phyloP scores from a whole-genome alignment of 1,284 basidiomycete species.

The Phellopilus nigrolimitatus region DNA sequence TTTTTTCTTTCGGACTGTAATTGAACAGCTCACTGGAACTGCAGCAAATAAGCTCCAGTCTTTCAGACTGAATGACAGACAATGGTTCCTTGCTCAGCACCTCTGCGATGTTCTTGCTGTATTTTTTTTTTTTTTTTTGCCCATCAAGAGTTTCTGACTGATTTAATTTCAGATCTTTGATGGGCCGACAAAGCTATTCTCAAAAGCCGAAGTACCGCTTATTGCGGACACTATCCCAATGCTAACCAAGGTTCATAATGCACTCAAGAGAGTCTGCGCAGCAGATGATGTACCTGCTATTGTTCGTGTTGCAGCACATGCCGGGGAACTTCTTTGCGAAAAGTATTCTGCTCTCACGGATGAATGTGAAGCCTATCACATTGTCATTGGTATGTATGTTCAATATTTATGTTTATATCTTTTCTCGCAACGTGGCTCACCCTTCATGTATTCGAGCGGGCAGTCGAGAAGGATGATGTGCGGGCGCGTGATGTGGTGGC shows the following conservation, averaged over 20 bases:
- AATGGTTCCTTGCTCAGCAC: too few relatives aligned
- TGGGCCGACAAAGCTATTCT: slow-evolving; percentile 23
- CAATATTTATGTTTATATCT: not conserved
- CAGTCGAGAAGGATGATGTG: slow-evolving; percentile 91
- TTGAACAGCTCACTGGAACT: not conserved
- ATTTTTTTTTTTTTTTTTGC: too few relatives aligned
- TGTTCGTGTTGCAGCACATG: too few relatives aligned
- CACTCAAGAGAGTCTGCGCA: slow-evolving; percentile 17
- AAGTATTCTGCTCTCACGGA: too few relatives aligned
- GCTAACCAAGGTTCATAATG: slow-evolving; percentile 22
- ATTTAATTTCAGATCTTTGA: slow-evolving; percentile 17
- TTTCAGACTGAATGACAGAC: too few relatives aligned
- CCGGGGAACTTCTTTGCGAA: too few relatives aligned
- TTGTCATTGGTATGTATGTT: slow-evolving; percentile 23
- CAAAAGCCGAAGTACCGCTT: slow-evolving; percentile 23
- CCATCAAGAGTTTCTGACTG: not conserved
- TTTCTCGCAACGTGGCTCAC: too few relatives aligned
- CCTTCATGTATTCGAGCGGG: slow-evolving; percentile 98
- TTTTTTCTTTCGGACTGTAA: not conserved
- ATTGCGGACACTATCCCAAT: slow-evolving; percentile 25
- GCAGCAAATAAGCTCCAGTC: not conserved
- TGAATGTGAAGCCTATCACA: slow-evolving; percentile 25
- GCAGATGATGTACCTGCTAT: slow-evolving; percentile 10
- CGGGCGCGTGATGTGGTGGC: slow-evolving; percentile 86
- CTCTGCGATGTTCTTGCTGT: too few relatives aligned